Conservation (phyloP, 805 yeast species). For the Candida dajiaensis region DNA sequence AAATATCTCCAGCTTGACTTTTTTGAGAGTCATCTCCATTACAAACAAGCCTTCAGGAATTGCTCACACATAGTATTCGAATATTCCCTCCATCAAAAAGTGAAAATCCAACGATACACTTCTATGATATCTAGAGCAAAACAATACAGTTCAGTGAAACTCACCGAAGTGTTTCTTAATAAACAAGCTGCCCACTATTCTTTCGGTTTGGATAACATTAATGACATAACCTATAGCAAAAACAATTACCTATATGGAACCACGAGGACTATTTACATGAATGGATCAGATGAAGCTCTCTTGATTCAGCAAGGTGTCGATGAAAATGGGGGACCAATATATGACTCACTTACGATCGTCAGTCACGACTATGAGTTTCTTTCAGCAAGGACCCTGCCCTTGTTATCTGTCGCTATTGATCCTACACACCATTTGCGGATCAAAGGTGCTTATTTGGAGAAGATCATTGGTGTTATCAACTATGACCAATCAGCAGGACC, state of each 20-base stretch:
- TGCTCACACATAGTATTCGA: conserved; percentile 6
- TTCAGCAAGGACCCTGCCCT: not conserved
- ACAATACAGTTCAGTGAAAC: not conserved
- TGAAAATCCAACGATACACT: not conserved
- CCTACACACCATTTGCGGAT: not conserved
- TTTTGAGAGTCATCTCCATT: not conserved
- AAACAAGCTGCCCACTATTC: conserved; percentile 1
- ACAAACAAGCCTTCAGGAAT: not conserved
- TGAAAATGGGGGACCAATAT: not conserved
- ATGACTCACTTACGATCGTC: not conserved
- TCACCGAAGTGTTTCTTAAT: conserved; percentile 3
- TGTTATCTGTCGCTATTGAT: conserved; percentile 1
- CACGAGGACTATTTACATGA: conserved; percentile 2
- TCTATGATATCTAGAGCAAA: not conserved
- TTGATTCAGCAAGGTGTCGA: not conserved
- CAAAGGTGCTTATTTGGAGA: not conserved
- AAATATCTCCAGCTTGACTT: conserved; percentile 2
- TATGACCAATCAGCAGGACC: conserved; percentile 1
- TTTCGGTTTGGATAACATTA: conserved; percentile 1
- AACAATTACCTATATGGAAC: conserved; percentile 1
- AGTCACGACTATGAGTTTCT: not conserved
- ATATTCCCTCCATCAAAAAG: not conserved
- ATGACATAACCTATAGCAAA: not conserved
- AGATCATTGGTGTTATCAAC: not conserved
- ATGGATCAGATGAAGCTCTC: conserved; percentile 5